Base-by-base conservation (phyloP, 2,329 filamentous ascomycete species). In the Diaporthe aspalathi region DNA sequence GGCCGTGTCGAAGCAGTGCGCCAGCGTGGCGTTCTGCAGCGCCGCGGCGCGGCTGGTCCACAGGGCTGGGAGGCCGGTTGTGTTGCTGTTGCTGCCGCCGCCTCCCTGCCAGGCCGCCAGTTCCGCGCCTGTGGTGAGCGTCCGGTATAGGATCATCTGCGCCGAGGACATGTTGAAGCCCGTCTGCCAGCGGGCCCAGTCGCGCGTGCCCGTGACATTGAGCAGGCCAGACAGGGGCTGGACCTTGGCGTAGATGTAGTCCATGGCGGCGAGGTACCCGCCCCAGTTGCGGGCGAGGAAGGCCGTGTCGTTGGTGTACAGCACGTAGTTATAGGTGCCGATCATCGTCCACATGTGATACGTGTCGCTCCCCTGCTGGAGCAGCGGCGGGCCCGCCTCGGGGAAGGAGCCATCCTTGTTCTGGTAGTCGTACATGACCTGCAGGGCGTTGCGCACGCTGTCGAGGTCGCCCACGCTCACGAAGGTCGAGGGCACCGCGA, bases 141-240 rank as follows among this genome's bases (percentile, higher is more conserved):
- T 87, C 73, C 86, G 85, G 74, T 88, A 89, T 53, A 88, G 77
- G 32, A 88, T 86, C 78, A 86, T 84, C 75, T 87, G 86, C 2
- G 84, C 85, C 75, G 87, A 84, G 35, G 81, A 84, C 74, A 85
- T 87, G 76, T 87, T 85, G 75, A 81, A 83, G 35, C 84, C 84
- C 66, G 84, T 83, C 62, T 83, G 80, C 80, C 81, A 85, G 12
- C 86, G 79, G 0, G 84, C 85, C 86, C 86, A 88, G 75, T 88
- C 86, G 22, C 84, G 79, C 2, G 78, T 80, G 3, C 84, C 85
- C 0, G 84, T 88, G 29, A 86, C 85, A 71, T 87, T 83, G 38
- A 87, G 78, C 5, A 88, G 78, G 3, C 85, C 85, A 20, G 66
- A 68, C 1, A 40, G 27, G 12, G 72, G 70, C 12, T 74, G 69